These are phyloP conservation scores for Huiozyma naganishii DNA, from an alignment of 805 yeast species.

Conservation along the genomic window DNA sequence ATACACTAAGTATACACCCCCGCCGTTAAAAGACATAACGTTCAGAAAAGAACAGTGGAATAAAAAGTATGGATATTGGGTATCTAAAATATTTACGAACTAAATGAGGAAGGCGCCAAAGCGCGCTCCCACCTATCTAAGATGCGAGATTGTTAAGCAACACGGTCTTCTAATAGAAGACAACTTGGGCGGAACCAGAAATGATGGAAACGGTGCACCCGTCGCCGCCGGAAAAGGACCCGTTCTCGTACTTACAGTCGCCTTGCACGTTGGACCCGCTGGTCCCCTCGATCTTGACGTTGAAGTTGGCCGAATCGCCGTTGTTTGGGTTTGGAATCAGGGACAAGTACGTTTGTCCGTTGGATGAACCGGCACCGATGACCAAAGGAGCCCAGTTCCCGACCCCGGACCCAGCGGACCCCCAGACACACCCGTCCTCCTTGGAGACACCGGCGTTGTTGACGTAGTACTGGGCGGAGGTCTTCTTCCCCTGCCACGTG, in stretches of 20 bases:
- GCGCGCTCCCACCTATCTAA: no score
- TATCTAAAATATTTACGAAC: no score
- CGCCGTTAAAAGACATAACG: background rate
- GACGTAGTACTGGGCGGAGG: slow-evolving; percentile 95
- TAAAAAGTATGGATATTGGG: no score
- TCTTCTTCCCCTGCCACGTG: slow-evolving; percentile 67
- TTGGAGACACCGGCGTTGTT: slow-evolving; percentile 89
- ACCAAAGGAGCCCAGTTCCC: slow-evolving; percentile 99
- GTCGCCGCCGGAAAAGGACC: slow-evolving; percentile 58
- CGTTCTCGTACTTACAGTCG: slow-evolving; percentile 69
- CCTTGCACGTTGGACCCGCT: slow-evolving; percentile 60
- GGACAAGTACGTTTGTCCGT: slow-evolving; percentile 69
- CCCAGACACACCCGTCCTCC: slow-evolving; percentile 94
- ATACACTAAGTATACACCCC: background rate
- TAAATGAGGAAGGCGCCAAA: no score
- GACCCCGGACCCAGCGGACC: slow-evolving; percentile 59
- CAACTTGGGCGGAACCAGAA: slow-evolving; percentile 50
- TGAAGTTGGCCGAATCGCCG: slow-evolving; percentile 53
- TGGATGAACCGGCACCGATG: slow-evolving; percentile 81
- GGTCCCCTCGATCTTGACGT: slow-evolving; percentile 68
- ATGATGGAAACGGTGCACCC: slow-evolving; percentile 71
- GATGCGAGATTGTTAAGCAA: no score
- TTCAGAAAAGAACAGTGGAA: background rate
- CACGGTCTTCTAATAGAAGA: slow-evolving; percentile 32
- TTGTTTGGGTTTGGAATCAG: slow-evolving; percentile 95